Evolutionary conservation across 2,329 filamentous ascomycete genomes (phyloP).

Genomic region (Xylaria sp.): DNA sequence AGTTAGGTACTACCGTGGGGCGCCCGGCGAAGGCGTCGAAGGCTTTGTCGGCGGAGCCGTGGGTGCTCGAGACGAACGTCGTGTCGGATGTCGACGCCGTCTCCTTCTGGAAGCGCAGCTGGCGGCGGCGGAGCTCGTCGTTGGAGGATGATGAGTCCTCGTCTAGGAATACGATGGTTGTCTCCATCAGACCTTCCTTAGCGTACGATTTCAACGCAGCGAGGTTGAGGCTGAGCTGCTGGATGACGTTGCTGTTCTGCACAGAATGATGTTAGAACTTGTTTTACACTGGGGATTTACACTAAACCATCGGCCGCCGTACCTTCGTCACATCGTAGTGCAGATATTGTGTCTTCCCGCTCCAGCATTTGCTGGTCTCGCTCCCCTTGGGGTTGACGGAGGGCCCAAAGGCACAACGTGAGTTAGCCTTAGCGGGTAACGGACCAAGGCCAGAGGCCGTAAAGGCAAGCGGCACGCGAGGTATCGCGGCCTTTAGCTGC

Average conservation of each 20-base stretch:
- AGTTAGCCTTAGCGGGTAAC: constrained; percentile 56
- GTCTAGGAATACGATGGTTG: constrained; percentile 66
- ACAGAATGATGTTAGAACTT: constrained; percentile 41
- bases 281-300: neutral
- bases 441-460: constrained; percentile 58
- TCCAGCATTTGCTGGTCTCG: constrained; percentile 48
- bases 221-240: constrained; percentile 58
- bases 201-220: constrained; percentile 59
- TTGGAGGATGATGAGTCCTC: constrained; percentile 46
- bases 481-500: constrained; percentile 56
- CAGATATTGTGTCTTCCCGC: constrained; percentile 49
- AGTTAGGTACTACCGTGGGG: constrained; percentile 68
- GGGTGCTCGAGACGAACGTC: constrained; percentile 41
- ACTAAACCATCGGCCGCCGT: neutral
- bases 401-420: constrained; percentile 50
- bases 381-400: constrained; percentile 42
- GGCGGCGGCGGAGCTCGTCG: constrained; percentile 60
- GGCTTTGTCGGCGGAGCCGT: constrained; percentile 28
- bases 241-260: constrained; percentile 57
- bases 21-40: constrained; percentile 52
- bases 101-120: constrained; percentile 53
- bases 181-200: constrained; percentile 64
- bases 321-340: constrained; percentile 48
- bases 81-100: constrained; percentile 49
- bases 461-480: constrained; percentile 59